These are phyloP conservation scores for Farysia itapuensis DNA, from an alignment of 1,284 basidiomycete genomes.

Conservation along the genomic window DNA sequence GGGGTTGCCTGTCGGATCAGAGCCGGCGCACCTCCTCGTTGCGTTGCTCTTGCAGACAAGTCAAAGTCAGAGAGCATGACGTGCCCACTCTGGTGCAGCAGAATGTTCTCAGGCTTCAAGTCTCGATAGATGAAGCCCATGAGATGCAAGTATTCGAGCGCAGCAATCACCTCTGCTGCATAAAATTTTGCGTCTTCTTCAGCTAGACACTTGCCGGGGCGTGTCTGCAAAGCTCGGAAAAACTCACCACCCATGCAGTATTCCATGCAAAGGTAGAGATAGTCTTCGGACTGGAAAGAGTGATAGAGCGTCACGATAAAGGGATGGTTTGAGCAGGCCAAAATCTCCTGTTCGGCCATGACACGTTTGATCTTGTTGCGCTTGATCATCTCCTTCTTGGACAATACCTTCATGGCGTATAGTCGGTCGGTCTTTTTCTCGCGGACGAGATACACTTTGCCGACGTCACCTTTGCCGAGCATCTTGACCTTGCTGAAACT, in stretches of 20 bases:
- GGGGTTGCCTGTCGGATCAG: constrained; percentile 82
- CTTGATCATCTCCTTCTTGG: constrained; percentile 60
- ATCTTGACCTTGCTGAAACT: constrained; percentile 58
- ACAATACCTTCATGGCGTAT: constrained; percentile 59
- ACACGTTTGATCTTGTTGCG: constrained; percentile 59
- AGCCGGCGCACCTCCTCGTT: constrained; percentile 76
- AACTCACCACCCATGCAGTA: constrained; percentile 99
- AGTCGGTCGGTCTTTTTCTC: constrained; percentile 52
- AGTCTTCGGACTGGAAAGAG: constrained; percentile 58
- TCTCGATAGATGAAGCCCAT: constrained; percentile 99
- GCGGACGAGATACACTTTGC: constrained; percentile 57
- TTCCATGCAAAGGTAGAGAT: constrained; percentile 59
- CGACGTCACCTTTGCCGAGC: constrained; percentile 59
- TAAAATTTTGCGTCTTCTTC: constrained; percentile 97
- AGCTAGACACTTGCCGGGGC: constrained; percentile 90
- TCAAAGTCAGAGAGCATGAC: constrained; percentile 99
- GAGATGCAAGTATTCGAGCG: constrained; percentile 94
- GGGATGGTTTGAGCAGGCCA: constrained; percentile 56
- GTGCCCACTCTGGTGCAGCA: constrained; percentile 98
- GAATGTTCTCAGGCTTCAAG: constrained; percentile 97
- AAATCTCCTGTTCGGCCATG: constrained; percentile 58
- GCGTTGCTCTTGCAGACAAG: constrained; percentile 87
- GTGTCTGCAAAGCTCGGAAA: constrained; percentile 79
- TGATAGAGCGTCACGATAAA: constrained; percentile 60
- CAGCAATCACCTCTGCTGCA: constrained; percentile 95